These are phyloP conservation scores for Solanum clarkiae DNA, from an alignment of 257 asterid species.

Conservation along the genomic window DNA sequence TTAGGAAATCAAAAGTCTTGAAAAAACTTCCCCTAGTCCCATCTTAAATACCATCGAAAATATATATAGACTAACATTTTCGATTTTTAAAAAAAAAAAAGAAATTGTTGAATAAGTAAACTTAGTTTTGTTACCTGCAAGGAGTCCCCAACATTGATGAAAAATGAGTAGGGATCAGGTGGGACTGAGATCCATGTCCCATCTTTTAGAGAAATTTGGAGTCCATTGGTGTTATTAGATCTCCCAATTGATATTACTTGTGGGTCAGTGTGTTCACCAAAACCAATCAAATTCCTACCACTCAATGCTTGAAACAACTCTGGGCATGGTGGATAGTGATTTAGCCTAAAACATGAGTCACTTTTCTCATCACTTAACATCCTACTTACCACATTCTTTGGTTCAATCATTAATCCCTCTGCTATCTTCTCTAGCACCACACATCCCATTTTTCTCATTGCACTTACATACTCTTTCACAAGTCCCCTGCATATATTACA, in stretches of 20 bases:
- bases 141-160: not conserved
- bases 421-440: slow-evolving; percentile 11
- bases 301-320: slow-evolving; percentile 6
- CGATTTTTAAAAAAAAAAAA: too few species aligned
- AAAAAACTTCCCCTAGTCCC: too few species aligned
- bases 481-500: not conserved
- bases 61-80: too few species aligned
- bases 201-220: slow-evolving; percentile 1
- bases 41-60: too few species aligned
- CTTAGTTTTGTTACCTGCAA: not conserved
- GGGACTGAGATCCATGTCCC: slow-evolving; percentile 7
- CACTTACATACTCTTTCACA: slow-evolving; percentile 4
- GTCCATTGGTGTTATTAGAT: not conserved
- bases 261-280: slow-evolving; percentile 20
- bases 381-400: slow-evolving; percentile 9
- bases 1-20: not conserved
- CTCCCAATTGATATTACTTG: not conserved
- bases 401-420: slow-evolving; percentile 4
- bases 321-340: slow-evolving; percentile 10
- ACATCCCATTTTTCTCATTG: slow-evolving; percentile 6
- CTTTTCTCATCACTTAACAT: slow-evolving; percentile 9
- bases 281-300: slow-evolving; percentile 6
- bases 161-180: not conserved
- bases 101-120: too few species aligned
- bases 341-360: slow-evolving; percentile 11